Evolutionary conservation across 2,329 filamentous ascomycete species (phyloP), one percentile per base, ranked within the genome.

Genomic region (Knoxdaviesia proteae): DNA sequence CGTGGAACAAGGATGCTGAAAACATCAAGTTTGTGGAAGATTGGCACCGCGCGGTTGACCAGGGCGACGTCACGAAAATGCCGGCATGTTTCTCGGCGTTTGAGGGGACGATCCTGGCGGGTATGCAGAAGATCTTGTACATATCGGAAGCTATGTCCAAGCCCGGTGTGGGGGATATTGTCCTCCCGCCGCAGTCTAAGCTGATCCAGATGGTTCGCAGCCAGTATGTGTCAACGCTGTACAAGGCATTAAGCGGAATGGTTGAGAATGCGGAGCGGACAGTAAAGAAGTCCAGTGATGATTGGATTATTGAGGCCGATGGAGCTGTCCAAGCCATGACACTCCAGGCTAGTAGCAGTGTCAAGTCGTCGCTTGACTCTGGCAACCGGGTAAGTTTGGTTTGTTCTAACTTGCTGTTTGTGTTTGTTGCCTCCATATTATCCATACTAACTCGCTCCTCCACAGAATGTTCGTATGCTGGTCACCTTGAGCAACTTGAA

Each of bases 61-160:
- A 80, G 43, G 78, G 80, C 44, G 87, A 94, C 53, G 69, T 94
- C 39, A 98, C 92, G 0, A 80, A 80, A 48, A 88, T 98, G 79
- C 90, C 92, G 0, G 71, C 76, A 2, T 77, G 80, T 43, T 94
- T 98, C 58, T 68, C 83, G 10, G 74, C 81, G 0, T 93, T 94
- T 53, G 87, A 96, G 54, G 80, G 77, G 43, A 73, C 80, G 6
- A 67, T 98, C 8, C 65, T 98, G 20, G 69, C 68, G 1, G 86
- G 87, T 43, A 81, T 96, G 75, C 90, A 98, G 58, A 93, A 88
- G 62, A 92, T 96, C 43, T 67, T 94, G 32, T 98, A 94, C 56
- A 78, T 98, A 38, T 80, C 82, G 1, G 88, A 94, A 49, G 83
- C 84, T 29, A 80, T 77, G 64, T 72, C 69, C 38, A 86, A 83